Evolutionary conservation across 805 yeast genomes (phyloP).

Genomic region (Myxozyma vanderwaltii): DNA sequence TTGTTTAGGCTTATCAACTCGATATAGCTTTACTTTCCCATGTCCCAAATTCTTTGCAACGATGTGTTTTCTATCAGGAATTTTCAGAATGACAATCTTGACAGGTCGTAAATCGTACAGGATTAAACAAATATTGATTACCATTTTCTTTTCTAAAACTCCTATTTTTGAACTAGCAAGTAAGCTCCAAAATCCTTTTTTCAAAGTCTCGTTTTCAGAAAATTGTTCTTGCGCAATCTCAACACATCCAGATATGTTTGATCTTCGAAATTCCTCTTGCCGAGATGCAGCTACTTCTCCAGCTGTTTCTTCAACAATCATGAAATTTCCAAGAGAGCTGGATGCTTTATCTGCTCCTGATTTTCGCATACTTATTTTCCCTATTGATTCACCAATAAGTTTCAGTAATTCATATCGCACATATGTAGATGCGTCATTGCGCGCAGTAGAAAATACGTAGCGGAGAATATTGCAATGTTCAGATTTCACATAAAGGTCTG

Average conservation of each 20-base stretch:
- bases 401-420: slow-evolving; percentile 46
- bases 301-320: slow-evolving; percentile 60
- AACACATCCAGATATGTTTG: slow-evolving; percentile 64
- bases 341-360: slow-evolving; percentile 17
- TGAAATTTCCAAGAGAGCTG: slow-evolving; percentile 47
- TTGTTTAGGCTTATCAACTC: slow-evolving; percentile 10
- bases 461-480: slow-evolving; percentile 56
- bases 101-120: slow-evolving; percentile 64
- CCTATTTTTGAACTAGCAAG: slow-evolving; percentile 61
- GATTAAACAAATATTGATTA: slow-evolving; percentile 67
- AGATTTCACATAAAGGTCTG: slow-evolving; percentile 65
- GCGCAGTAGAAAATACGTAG: slow-evolving; percentile 60
- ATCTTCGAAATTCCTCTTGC: slow-evolving; percentile 66
- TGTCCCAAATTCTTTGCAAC: slow-evolving; percentile 58
- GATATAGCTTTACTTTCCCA: slow-evolving; percentile 54
- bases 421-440: slow-evolving; percentile 55
- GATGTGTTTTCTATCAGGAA: slow-evolving; percentile 66
- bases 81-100: slow-evolving; percentile 60
- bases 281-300: slow-evolving; percentile 52
- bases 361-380: slow-evolving; percentile 25
- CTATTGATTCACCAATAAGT: slow-evolving; percentile 29
- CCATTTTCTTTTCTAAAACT: slow-evolving; percentile 58
- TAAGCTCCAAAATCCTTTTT: slow-evolving; percentile 65
- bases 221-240: slow-evolving; percentile 64
- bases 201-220: slow-evolving; percentile 55